Evolutionary conservation across 805 yeast genomes (phyloP), one percentile per base, ranked within the genome.

Genomic region (Candida nonsorbophila): DNA sequence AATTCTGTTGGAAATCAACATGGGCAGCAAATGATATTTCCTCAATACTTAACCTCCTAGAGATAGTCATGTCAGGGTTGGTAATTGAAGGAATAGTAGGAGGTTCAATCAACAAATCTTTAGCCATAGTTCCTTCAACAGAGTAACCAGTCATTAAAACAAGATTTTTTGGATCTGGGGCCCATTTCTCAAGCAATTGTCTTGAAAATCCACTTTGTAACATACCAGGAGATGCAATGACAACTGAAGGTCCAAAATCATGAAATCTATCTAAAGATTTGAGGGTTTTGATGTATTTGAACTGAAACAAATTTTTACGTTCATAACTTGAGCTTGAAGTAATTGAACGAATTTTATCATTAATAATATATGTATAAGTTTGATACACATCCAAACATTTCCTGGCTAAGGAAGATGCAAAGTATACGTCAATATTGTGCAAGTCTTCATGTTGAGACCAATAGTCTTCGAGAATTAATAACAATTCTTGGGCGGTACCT

Each of bases 1-100:
- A 67, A 44, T 92, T 92, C 49, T 92, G 96, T 45, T 84, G 86
- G 55, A 82, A 92, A 52, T 92, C 99, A 14, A 92, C 99, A 57
- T 92, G 99, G 0, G 99, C 99, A n/a, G 98, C 97, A 67, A 92
- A 92, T 1, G 97, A 88, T 4, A 92, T 81, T 55, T 92, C 99
- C 41, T 90, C 97, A 11, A 92, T 79, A 26, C 73, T 74, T 32
- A 94, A 59, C 40, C 97, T 70, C 48, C 98, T 76, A 4, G 97
- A 97, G 22, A 92, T 81, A 35, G 77, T 73, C 12, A 79, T 61
- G 37, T 87, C 96, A 0, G 94, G 84, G 41, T 84, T 85, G n/a
- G 68, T 62, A 14, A 77, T 62, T 0, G 97, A 81, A 1, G 92
- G 94, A 27, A 92, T 85, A n/a, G 85, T 83, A 21, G 76, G 74